Conservation (phyloP, 169 alveolate genomes). For the Amoebophrya sp. region DNA sequence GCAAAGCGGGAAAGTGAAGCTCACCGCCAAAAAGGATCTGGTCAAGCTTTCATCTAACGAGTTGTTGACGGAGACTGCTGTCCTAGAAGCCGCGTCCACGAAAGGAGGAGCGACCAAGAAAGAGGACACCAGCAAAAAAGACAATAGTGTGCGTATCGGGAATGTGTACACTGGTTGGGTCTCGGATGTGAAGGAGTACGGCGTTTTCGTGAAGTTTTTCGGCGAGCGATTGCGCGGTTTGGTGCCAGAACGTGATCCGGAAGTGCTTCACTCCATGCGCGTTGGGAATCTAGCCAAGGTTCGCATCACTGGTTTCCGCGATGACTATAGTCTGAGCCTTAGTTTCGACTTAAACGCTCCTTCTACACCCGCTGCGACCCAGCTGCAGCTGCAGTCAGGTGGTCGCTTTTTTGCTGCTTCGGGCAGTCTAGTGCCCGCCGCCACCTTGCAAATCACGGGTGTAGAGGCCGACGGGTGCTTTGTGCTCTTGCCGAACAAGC, state of each 20-base stretch:
- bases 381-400: not conserved
- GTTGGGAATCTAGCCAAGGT: not conserved
- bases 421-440: not conserved
- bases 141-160: not conserved
- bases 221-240: not conserved
- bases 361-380: not conserved
- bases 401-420: not conserved
- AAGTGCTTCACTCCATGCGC: not conserved
- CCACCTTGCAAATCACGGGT: not conserved
- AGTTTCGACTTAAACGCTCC: not conserved
- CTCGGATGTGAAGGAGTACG: not conserved
- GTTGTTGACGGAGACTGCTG: not conserved
- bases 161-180: not conserved
- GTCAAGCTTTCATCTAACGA: not conserved
- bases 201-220: not conserved
- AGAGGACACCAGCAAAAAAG: no score
- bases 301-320: not conserved
- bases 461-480: not conserved
- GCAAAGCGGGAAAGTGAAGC: not conserved
- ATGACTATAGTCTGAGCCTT: not conserved
- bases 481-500: not conserved
- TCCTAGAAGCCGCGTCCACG: no score
- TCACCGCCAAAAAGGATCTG: not conserved
- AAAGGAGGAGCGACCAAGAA: no score
- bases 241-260: not conserved